Conservation (phyloP, 1,284 basidiomycete species). For the Pseudozyma tsukubaensis region DNA sequence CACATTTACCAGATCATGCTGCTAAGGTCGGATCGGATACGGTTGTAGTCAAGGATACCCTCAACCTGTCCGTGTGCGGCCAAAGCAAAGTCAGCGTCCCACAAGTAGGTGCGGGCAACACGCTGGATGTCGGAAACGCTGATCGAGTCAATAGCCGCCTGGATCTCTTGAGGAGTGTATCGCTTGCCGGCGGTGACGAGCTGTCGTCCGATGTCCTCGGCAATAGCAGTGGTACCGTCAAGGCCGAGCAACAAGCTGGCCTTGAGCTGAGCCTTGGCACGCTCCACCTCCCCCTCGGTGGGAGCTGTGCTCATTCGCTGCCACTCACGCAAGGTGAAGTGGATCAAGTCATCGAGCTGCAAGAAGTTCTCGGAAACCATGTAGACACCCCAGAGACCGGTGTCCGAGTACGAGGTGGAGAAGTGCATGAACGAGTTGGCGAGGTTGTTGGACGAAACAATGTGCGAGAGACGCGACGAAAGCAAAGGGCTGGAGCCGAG, state of each 20-base stretch:
- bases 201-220: conserved; percentile 98
- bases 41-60: conserved; percentile 76
- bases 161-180: conserved; percentile 91
- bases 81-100: conserved; percentile 81
- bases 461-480: conserved; percentile 90
- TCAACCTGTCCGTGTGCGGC: conserved; percentile 71
- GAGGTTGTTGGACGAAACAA: conserved; percentile 91
- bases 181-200: conserved; percentile 86
- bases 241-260: conserved; percentile 88
- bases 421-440: conserved; percentile 99
- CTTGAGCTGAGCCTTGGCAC: conserved; percentile 97
- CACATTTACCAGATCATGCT: conserved; percentile 66
- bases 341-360: conserved; percentile 91
- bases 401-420: conserved; percentile 99
- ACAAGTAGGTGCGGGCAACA: conserved; percentile 94
- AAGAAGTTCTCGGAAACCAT: conserved; percentile 83
- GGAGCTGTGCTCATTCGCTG: conserved; percentile 92
- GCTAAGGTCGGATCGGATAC: conserved; percentile 69
- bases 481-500: conserved; percentile 90
- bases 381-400: conserved; percentile 99
- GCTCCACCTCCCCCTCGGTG: conserved; percentile 87
- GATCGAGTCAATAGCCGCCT: conserved; percentile 90
- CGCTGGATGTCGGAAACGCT: conserved; percentile 89
- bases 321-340: conserved; percentile 98
- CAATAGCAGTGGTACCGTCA: conserved; percentile 94